Conservation (phyloP, 768 basidiomycete species). For the Tubosaeta sp. region DNA sequence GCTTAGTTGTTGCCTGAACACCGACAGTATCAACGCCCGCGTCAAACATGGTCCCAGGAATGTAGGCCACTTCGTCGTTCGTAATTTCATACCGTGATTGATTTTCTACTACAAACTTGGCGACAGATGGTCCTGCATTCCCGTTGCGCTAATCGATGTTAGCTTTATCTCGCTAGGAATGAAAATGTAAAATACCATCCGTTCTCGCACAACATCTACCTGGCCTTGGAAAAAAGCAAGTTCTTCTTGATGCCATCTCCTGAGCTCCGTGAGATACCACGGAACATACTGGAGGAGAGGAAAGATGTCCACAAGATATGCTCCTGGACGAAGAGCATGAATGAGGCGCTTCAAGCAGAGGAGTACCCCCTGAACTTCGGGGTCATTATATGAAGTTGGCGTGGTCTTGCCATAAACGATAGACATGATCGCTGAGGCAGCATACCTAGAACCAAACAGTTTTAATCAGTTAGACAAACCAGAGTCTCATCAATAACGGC, state of each 20-base stretch:
- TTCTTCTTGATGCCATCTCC: slow-evolving; percentile 45
- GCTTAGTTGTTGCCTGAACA: background rate
- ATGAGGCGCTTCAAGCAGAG: slow-evolving; percentile 25
- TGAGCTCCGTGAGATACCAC: slow-evolving; percentile 45
- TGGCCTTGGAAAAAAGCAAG: slow-evolving; percentile 30
- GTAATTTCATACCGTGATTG: slow-evolving; percentile 29
- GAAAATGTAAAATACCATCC: slow-evolving; percentile 22
- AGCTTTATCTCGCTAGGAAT: background rate
- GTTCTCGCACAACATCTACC: slow-evolving; percentile 24
- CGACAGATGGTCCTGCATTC: slow-evolving; percentile 29
- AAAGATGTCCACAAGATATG: slow-evolving; percentile 25
- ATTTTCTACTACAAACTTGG: slow-evolving; percentile 34
- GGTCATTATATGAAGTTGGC: slow-evolving; percentile 34
- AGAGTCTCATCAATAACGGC: background rate
- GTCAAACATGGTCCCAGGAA: slow-evolving; percentile 41
- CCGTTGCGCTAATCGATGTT: slow-evolving; percentile 20
- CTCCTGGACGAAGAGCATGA: slow-evolving; percentile 18
- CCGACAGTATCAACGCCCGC: slow-evolving; percentile 40
- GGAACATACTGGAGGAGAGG: slow-evolving; percentile 24
- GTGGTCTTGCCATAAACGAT: slow-evolving; percentile 39
- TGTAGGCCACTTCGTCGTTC: slow-evolving; percentile 35
- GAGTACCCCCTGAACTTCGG: slow-evolving; percentile 31
- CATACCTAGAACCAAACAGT: slow-evolving; percentile 27
- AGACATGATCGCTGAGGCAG: slow-evolving; percentile 35
- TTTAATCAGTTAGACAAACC: background rate